Conservation (phyloP, 2,329 filamentous ascomycete species). For the Chrysoporthe deuterocubensis region DNA sequence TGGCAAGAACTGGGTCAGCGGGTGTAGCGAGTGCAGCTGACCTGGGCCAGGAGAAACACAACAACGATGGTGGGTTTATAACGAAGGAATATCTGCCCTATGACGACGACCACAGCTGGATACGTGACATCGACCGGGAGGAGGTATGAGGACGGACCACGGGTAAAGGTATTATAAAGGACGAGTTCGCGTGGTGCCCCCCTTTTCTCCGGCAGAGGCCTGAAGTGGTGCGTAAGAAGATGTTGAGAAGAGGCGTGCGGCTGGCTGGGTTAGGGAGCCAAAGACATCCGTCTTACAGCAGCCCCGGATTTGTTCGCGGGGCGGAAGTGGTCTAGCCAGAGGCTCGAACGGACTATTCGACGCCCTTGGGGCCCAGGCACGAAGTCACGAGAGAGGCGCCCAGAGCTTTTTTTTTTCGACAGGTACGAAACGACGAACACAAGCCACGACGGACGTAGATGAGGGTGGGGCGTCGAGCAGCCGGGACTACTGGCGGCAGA, state of each 20-base stretch:
- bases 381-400: slow-evolving; percentile 20
- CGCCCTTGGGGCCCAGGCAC: slow-evolving; percentile 20
- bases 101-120: slow-evolving; percentile 12
- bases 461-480: slow-evolving; percentile 19
- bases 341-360: slow-evolving; percentile 15
- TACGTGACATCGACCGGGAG: slow-evolving; percentile 9
- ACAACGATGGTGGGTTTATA: slow-evolving; percentile 18
- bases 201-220: slow-evolving; percentile 8
- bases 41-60: slow-evolving; percentile 1
- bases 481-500: slow-evolving; percentile 3
- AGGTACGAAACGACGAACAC: slow-evolving; percentile 25
- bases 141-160: slow-evolving; percentile 14
- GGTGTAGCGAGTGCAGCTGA: slow-evolving; percentile 13
- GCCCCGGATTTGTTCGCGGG: slow-evolving; percentile 13
- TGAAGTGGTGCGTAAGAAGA: not conserved
- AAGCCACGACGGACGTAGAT: not conserved
- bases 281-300: slow-evolving; percentile 20
- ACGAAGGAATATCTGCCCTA: slow-evolving; percentile 17
- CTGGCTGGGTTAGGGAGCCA: slow-evolving; percentile 22
- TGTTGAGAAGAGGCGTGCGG: slow-evolving; percentile 14
- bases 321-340: slow-evolving; percentile 20
- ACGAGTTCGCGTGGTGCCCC: slow-evolving; percentile 20
- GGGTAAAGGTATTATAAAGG: slow-evolving; percentile 26
- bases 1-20: slow-evolving; percentile 6
- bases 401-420: slow-evolving; percentile 12